Evolutionary conservation across 805 yeast species (phyloP).

Genomic region (Sugiyamaella lignohabitans): DNA sequence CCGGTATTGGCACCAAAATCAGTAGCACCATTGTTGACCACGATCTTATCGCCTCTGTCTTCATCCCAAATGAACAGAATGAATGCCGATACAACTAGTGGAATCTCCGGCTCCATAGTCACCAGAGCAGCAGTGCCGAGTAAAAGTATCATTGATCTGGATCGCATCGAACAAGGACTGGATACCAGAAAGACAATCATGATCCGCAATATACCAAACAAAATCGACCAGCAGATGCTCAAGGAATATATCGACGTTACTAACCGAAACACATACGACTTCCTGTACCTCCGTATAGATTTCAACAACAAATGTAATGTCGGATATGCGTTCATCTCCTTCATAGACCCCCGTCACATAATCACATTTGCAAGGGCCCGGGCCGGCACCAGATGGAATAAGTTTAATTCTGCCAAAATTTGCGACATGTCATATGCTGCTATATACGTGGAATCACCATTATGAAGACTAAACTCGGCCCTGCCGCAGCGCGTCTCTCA

Average conservation of each 20-base stretch:
- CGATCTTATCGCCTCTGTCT: too few relatives aligned
- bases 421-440: conserved; percentile 49
- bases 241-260: conserved; percentile 43
- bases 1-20: too few relatives aligned
- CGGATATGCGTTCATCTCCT: conserved; percentile 50
- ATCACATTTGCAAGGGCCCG: conserved; percentile 41
- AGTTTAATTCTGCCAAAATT: conserved; percentile 43
- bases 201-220: conserved; percentile 52
- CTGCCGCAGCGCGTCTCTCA: too few relatives aligned
- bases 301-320: conserved; percentile 48
- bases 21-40: too few relatives aligned
- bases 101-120: neutral
- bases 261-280: conserved; percentile 34
- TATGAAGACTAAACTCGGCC: too few relatives aligned
- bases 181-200: conserved; percentile 45
- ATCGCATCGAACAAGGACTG: conserved; percentile 35
- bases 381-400: conserved; percentile 43
- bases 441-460: conserved; percentile 26
- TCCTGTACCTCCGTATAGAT: conserved; percentile 45
- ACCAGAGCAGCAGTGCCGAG: neutral
- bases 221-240: conserved; percentile 40
- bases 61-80: too few relatives aligned
- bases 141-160: conserved; percentile 25
- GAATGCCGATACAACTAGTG: neutral
- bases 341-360: conserved; percentile 39